These are phyloP conservation scores for Lanmaoa pseudosensibilis DNA, from an alignment of 768 basidiomycete species.

Conservation along the genomic window DNA sequence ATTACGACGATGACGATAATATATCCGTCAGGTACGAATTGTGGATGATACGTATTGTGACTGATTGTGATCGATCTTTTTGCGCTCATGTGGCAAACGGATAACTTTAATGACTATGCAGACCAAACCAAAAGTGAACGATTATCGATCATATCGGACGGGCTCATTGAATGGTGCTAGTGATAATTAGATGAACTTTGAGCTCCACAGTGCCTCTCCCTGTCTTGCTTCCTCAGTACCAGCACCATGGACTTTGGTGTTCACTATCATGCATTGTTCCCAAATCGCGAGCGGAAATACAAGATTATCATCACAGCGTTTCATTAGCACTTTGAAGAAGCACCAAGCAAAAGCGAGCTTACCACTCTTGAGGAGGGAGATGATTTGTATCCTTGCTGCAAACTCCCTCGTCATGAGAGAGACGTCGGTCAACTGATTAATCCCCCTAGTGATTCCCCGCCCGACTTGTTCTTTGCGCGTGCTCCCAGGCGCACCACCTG, in stretches of 20 bases:
- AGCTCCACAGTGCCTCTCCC: slow-evolving; percentile 53
- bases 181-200: slow-evolving; percentile 44
- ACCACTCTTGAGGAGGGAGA: slow-evolving; percentile 53
- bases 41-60: background rate
- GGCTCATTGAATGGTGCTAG: too few relatives aligned
- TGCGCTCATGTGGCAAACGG: background rate
- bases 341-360: slow-evolving; percentile 19
- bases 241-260: slow-evolving; percentile 45
- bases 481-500: slow-evolving; percentile 10
- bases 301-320: background rate
- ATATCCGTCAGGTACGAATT: slow-evolving; percentile 1
- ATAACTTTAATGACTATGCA: slow-evolving; percentile 4
- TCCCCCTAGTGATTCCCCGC: slow-evolving; percentile 50
- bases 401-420: slow-evolving; percentile 54
- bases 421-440: slow-evolving; percentile 51
- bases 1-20: background rate
- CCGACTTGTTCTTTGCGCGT: slow-evolving; percentile 44
- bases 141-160: background rate
- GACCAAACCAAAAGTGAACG: background rate
- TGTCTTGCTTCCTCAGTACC: slow-evolving; percentile 52
- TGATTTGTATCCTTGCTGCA: slow-evolving; percentile 53
- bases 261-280: slow-evolving; percentile 34
- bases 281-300: background rate
- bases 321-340: background rate
- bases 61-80: slow-evolving; percentile 10